Percentiles rank a stretch among this genome's conserved stretches.
These are phyloP conservation scores for Candida boidinii DNA, from an alignment of 805 yeast species.

Conservation along the genomic window DNA sequence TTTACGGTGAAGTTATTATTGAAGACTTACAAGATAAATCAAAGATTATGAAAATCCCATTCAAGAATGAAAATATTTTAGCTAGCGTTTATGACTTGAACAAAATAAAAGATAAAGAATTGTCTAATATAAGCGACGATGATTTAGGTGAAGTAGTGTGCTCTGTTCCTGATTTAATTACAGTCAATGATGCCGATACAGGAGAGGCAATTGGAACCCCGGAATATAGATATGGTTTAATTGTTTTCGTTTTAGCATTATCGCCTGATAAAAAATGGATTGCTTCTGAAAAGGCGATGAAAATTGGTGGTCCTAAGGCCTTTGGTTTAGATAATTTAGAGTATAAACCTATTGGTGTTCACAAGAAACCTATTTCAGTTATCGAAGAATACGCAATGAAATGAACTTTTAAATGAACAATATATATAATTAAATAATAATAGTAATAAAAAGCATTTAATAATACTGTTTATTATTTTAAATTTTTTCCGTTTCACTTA, in stretches of 20 bases:
- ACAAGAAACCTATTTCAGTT: slow-evolving; percentile 23
- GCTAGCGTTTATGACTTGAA: slow-evolving; percentile 19
- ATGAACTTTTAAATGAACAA: no score
- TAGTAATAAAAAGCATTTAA: no score
- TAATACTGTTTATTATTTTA: no score
- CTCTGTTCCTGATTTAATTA: slow-evolving; percentile 31
- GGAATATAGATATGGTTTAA: slow-evolving; percentile 31
- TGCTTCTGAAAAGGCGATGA: slow-evolving; percentile 21
- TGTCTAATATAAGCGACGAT: slow-evolving; percentile 9
- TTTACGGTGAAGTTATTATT: slow-evolving; percentile 27
- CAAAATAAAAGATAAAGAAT: no score
- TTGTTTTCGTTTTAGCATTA: slow-evolving; percentile 28
- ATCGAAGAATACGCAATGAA: slow-evolving; percentile 28
- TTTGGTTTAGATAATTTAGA: slow-evolving; percentile 23
- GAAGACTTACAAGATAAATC: slow-evolving; percentile 2
- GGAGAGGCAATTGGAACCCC: slow-evolving; percentile 36
- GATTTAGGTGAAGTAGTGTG: slow-evolving; percentile 18
- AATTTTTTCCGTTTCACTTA: no score
- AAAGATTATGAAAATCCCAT: slow-evolving; percentile 25
- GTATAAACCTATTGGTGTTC: slow-evolving; percentile 26
- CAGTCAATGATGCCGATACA: slow-evolving; percentile 26
- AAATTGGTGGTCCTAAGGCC: slow-evolving; percentile 29
- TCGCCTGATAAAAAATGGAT: slow-evolving; percentile 25
- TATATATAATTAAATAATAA: no score
- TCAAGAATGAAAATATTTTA: slow-evolving; percentile 35